Evolutionary conservation across 1,139 yeast species (phyloP).

Genomic region (Geotrichum phurueaensis): DNA sequence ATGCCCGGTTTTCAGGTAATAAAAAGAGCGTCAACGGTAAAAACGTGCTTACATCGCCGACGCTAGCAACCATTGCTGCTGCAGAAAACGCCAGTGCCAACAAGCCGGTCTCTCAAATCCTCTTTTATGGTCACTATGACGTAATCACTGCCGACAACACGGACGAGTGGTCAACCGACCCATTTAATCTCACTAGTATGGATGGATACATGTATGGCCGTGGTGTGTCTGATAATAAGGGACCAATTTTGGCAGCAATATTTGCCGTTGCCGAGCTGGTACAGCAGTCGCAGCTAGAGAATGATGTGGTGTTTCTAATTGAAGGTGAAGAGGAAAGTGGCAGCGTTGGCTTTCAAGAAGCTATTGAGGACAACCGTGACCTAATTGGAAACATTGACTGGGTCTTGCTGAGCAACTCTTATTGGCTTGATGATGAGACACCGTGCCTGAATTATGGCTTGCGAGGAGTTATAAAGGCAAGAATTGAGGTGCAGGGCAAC

Average conservation of each 20-base stretch:
- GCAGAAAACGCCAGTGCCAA: constrained; percentile 5
- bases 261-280: constrained; percentile 76
- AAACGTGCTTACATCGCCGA: no score
- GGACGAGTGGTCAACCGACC: constrained; percentile 67
- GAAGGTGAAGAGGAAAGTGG: constrained; percentile 98
- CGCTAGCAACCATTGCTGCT: no score
- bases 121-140: constrained; percentile 96
- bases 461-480: constrained; percentile 81
- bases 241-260: constrained; percentile 85
- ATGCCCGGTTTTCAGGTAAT: constrained; percentile 55
- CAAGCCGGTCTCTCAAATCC: constrained; percentile 33
- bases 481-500: constrained; percentile 63
- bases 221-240: constrained; percentile 93
- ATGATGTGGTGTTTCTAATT: constrained; percentile 75
- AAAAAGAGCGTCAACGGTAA: no score
- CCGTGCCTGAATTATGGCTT: constrained; percentile 94
- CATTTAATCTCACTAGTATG: constrained; percentile 64
- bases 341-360: constrained; percentile 73
- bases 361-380: constrained; percentile 46
- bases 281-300: constrained; percentile 47
- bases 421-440: constrained; percentile 83
- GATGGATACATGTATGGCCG: constrained; percentile 88
- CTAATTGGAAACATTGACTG: constrained; percentile 72
- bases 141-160: constrained; percentile 67
- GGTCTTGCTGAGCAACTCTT: constrained; percentile 83